These are phyloP conservation scores for Cucurbita ficifolia DNA, from an alignment of 306 rosid species.

Conservation along the genomic window DNA sequence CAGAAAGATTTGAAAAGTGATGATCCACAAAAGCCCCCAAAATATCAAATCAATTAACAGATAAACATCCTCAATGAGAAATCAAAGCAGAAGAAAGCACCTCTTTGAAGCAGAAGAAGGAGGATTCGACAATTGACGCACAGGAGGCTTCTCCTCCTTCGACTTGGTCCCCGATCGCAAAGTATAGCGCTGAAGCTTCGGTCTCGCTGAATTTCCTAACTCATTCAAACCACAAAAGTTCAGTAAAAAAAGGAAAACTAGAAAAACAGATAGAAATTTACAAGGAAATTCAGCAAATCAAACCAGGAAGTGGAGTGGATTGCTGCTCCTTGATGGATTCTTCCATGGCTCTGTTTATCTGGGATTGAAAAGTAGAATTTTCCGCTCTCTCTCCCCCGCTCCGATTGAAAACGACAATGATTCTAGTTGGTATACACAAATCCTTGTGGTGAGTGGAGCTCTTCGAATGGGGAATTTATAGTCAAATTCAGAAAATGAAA, in stretches of 20 bases:
- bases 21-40: background rate
- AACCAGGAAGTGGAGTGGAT: slow-evolving; percentile 12
- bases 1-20: background rate
- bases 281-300: background rate
- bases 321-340: slow-evolving; percentile 6
- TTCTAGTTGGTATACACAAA: background rate
- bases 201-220: slow-evolving; percentile 33
- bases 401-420: background rate
- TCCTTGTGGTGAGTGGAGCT: background rate
- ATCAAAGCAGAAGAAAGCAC: slow-evolving; percentile 8
- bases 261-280: background rate
- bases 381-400: background rate
- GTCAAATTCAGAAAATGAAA: background rate
- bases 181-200: slow-evolving; percentile 41
- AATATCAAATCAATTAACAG: background rate
- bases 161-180: slow-evolving; percentile 43
- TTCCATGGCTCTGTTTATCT: background rate
- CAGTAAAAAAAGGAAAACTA: background rate
- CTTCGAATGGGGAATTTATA: background rate
- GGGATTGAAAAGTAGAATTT: background rate
- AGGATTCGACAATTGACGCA: slow-evolving; percentile 17
- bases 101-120: slow-evolving; percentile 44
- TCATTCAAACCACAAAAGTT: background rate
- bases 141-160: slow-evolving; percentile 31
- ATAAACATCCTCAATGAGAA: background rate